A percentile compares a stretch with the other conserved stretches of the same genome.
These are phyloP conservation scores for Porcisia deanei DNA, from an alignment of 208 protist species.

Conservation along the genomic window DNA sequence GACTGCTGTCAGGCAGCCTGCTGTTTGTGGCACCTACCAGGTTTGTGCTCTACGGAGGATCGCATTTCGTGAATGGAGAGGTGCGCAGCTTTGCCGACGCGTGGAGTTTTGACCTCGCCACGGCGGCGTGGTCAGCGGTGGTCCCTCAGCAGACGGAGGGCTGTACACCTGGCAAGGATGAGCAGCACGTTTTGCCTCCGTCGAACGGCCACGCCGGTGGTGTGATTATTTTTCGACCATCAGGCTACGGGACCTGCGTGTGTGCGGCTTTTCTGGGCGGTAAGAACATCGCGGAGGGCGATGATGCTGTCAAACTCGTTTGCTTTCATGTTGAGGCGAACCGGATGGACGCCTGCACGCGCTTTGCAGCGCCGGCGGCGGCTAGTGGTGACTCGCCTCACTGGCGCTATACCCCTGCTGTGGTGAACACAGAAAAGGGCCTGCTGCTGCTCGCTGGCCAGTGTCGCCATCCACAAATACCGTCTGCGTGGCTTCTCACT, in stretches of 20 bases:
- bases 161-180: not conserved
- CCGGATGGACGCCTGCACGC: conserved; percentile 5
- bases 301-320: conserved; percentile 58
- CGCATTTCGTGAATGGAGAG: conserved; percentile 55
- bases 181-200: conserved; percentile 18
- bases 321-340: not conserved
- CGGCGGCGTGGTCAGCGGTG: conserved; percentile 20
- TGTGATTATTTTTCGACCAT: conserved; percentile 11
- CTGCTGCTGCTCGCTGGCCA: conserved; percentile 66
- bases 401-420: conserved; percentile 71
- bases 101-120: conserved; percentile 43
- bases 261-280: conserved; percentile 60
- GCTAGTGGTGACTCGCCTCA: conserved; percentile 31
- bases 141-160: not conserved
- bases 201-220: conserved; percentile 50
- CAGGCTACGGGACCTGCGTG: not conserved
- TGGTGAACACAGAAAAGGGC: conserved; percentile 33
- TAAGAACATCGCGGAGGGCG: conserved; percentile 62
- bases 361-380: conserved; percentile 3
- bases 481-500: conserved; percentile 33
- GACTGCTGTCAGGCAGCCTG: conserved; percentile 52
- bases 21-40: conserved; percentile 34
- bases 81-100: conserved; percentile 53
- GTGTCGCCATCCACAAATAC: conserved; percentile 63
- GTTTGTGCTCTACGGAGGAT: conserved; percentile 69